Evolutionary conservation across 257 asterid genomes (phyloP), one percentile per base, ranked within the genome.

Genomic region (Galeopsis tetrahit): DNA sequence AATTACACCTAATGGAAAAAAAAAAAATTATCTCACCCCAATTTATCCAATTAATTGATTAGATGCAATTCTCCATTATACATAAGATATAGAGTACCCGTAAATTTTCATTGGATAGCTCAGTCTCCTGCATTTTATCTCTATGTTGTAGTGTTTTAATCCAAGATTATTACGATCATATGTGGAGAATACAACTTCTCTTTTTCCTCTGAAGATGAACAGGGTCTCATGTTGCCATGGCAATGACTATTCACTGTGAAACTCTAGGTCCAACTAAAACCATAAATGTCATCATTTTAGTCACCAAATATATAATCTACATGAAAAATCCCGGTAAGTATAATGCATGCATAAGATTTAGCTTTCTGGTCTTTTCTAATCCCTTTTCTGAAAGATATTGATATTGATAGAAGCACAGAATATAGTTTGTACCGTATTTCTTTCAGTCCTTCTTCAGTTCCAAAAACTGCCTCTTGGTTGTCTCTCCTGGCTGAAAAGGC

Each of bases 381-480:
- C 38, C 57, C 49, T 33, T 70, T 71, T 39, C 34, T 10, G 5
- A 38, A 51, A 10, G 58, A 79, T 64, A 28, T 68, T 73, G 21
- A 13, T 15, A 61, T 63, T 70, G 31, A 31, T 17, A 55, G 75
- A 73, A 53, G 42, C 4, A 43, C 52, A 68, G 65, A 42, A 62
- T 13, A 66, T 71, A 69, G 70, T 35, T 38, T 11, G 77, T 74
- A 94, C 97, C 96, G 82, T 82, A 91, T 95, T 71, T 95, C 99
- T 84, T 95, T 95, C 80, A 95, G 73, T 73, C 99, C 98, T 90
- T 94, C 99, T 82, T 92, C 99, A 72, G 96, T 84, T 76, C 99
- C 99, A 77, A 95, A 94, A 76, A 92, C 96, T 28, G 99, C 99
- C 82, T 90, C 99, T 73, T 95, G 99, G 87, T 88, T 92, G 89